Base-by-base conservation (phyloP, 345 rosid species). In the Camelina neglecta region DNA sequence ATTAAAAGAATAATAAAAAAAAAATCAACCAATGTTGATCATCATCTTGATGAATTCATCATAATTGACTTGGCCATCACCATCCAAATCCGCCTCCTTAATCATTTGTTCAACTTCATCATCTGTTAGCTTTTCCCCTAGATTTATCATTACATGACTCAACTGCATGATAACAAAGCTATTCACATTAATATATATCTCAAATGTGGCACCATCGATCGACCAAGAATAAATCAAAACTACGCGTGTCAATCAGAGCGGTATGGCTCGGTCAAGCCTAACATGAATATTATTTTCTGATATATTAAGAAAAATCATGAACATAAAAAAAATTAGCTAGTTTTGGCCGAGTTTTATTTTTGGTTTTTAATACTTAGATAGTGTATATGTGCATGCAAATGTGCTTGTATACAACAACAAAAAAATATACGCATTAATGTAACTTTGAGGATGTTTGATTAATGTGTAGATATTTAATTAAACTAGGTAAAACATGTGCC, bases 61-160 rank as follows among this genome's bases (percentile, higher is more conserved):
- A 42, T 82, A 92, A 41, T 82, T 85, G 62, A 92, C 66, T 63
- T 53, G 97, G 18, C 98, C 98, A 83, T 93, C 98, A 16, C 97
- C 97, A 75, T 93, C 98, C 83, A 93, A 83, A 60, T 93, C 98
- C 18, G 98, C 98, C 80, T 93, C 98, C 53, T 83, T 83, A 58
- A 93, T 93, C 98, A 91, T 93, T 81, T 91, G 96, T 36, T 85
- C 85, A 11, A 87, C 92, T 48, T 91, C 98, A 69, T 93, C 96
- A 38, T 91, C 94, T 0, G 89, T 90, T 31, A 93, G 80, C 80
- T 91, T 93, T 73, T 93, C 98, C 2, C 98, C 98, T 29, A 93
- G 83, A 80, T 90, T 90, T 77, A 93, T 93, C 97, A 93, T 93
- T 23, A 91, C 98, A 67, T 88, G 86, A 88, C 97, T 85, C 83